phyloP scores from a whole-genome alignment of 1,139 yeast species.

The Lodderomyces jiufengensis region DNA sequence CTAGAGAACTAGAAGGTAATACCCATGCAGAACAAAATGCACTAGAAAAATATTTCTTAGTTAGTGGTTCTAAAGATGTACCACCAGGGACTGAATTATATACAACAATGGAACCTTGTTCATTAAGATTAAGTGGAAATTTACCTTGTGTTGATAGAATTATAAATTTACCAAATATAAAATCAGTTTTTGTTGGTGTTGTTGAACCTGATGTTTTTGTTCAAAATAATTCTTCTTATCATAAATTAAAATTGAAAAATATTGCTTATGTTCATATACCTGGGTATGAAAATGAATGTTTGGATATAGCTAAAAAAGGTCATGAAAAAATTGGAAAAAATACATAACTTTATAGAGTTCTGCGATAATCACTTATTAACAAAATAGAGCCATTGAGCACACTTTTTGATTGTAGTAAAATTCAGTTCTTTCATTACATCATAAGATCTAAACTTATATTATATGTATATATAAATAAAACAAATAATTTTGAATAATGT shows the following conservation, averaged over 20 bases:
- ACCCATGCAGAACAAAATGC: constrained; percentile 99
- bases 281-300: constrained; percentile 75
- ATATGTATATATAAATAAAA: no score
- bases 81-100: constrained; percentile 81
- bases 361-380: no score
- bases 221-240: constrained; percentile 63
- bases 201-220: constrained; percentile 89
- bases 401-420: no score
- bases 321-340: constrained; percentile 38
- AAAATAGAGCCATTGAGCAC: no score
- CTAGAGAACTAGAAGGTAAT: constrained; percentile 90
- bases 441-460: no score
- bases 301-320: constrained; percentile 73
- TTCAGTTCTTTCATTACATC: no score
- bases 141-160: constrained; percentile 84
- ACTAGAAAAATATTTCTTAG: constrained; percentile 61
- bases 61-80: constrained; percentile 36
- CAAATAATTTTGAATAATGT: no score
- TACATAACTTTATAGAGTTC: no score
- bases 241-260: constrained; percentile 50
- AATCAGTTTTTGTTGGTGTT: constrained; percentile 86
- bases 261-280: constrained; percentile 77
- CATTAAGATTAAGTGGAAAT: constrained; percentile 85
- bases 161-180: constrained; percentile 42
- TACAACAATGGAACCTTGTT: constrained; percentile 98